Evolutionary conservation across 2,329 filamentous ascomycete genomes (phyloP).

Genomic region (Epichloe typhina): DNA sequence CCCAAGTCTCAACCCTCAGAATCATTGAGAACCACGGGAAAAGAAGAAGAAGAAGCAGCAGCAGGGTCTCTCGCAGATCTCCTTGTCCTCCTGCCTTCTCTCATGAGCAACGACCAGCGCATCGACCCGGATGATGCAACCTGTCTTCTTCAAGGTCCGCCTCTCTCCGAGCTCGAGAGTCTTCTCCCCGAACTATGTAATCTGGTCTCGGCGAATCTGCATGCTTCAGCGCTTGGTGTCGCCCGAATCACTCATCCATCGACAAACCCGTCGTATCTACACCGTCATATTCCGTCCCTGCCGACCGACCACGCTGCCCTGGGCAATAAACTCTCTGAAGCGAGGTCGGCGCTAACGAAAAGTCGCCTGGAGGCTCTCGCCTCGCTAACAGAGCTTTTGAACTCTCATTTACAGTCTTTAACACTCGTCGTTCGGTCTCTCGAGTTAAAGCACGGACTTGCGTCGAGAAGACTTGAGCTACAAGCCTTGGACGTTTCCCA

Average conservation of each 20-base stretch:
- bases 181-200: constrained; percentile 34
- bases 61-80: constrained; percentile 38
- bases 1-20: constrained; percentile 1
- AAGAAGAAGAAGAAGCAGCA: constrained; percentile 21
- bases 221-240: constrained; percentile 33
- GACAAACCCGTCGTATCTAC: constrained; percentile 43
- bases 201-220: constrained; percentile 36
- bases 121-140: constrained; percentile 23
- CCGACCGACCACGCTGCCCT: constrained; percentile 26
- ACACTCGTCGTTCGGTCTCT: constrained; percentile 33
- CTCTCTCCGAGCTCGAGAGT: constrained; percentile 32
- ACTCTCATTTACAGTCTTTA: constrained; percentile 25
- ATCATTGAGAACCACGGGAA: constrained; percentile 4
- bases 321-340: constrained; percentile 15
- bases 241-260: constrained; percentile 34
- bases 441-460: constrained; percentile 41
- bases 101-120: constrained; percentile 25
- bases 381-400: constrained; percentile 25
- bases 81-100: constrained; percentile 39
- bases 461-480: constrained; percentile 38
- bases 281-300: constrained; percentile 41
- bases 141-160: constrained; percentile 36
- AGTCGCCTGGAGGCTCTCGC: constrained; percentile 27
- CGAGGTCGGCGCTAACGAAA: constrained; percentile 21
- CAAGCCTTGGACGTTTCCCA: constrained; percentile 32